Conservation (phyloP, 768 basidiomycete genomes). For the Neoboletus magnificus region DNA sequence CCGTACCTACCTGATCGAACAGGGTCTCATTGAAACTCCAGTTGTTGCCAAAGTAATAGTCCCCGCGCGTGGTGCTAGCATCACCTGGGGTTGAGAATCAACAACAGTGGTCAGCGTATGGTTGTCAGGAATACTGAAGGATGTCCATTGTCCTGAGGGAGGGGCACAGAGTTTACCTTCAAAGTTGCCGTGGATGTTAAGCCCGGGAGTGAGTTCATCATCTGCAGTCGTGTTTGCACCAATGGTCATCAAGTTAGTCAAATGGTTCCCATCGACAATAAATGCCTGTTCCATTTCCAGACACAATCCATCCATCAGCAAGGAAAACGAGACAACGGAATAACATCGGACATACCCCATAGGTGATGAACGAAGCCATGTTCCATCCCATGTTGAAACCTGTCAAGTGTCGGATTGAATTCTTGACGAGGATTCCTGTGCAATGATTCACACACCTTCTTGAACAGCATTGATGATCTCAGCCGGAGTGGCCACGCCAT, state of each 20-base stretch:
- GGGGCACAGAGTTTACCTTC: slow-evolving; percentile 11
- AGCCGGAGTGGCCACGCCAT: slow-evolving; percentile 19
- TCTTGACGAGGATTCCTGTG: no score
- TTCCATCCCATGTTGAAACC: slow-evolving; percentile 27
- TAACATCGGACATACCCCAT: slow-evolving; percentile 10
- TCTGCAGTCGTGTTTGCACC: slow-evolving; percentile 20
- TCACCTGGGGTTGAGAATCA: slow-evolving; percentile 14
- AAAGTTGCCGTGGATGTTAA: slow-evolving; percentile 22
- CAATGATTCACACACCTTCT: slow-evolving; percentile 9
- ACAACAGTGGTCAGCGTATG: background rate
- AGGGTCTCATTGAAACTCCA: slow-evolving; percentile 26
- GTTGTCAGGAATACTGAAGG: background rate
- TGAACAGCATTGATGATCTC: slow-evolving; percentile 23
- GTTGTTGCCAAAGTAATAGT: slow-evolving; percentile 27
- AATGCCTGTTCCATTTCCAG: slow-evolving; percentile 14
- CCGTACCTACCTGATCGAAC: slow-evolving; percentile 15
- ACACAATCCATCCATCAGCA: background rate
- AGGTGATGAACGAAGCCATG: slow-evolving; percentile 20
- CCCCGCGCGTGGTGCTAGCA: slow-evolving; percentile 23
- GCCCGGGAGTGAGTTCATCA: slow-evolving; percentile 9
- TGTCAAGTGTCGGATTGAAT: background rate
- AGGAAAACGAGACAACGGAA: background rate
- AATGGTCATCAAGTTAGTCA: slow-evolving; percentile 28
- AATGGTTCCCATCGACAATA: slow-evolving; percentile 26
- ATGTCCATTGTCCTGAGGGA: background rate